Evolutionary conservation across 208 protist species (phyloP), one percentile per base, ranked within the genome.

Genomic region (Jaenimonas drosophilae): DNA sequence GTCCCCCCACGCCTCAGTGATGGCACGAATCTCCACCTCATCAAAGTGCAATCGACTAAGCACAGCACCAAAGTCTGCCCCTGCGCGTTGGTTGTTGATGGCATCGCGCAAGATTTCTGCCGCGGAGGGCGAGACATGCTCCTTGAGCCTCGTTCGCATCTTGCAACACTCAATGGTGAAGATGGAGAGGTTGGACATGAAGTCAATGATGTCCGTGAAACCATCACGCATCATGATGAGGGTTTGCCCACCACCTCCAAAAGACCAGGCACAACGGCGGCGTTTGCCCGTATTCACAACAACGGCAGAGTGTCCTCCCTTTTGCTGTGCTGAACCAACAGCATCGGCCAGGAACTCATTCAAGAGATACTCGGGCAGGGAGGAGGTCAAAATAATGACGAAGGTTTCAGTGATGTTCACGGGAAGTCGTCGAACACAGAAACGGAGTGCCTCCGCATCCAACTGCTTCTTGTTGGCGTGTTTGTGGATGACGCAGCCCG

Each of bases 141-240:
- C 66, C 49, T 71, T 62, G 36, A 91, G 58, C 9, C 75, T 71
- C 16, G 55, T 47, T 21, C 77, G 61, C 16, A 91, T 60, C 56
- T 91, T 91, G 32, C 62, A 51, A 0, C 70, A 57, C 52, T 93
- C 84, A 17, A 93, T 59, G 43, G 64, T 71, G 46, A 85, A 73
- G 33, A 93, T 82, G 48, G 76, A 88, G 20, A 93, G 45, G 49
- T 72, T 84, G 14, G 76, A 82, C 37, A 90, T 64, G 52, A 93
- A 88, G 48, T 93, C 84, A 20, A 93, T 67, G 16, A 83, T 67
- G 56, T 93, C 84, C 0, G 84, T 88, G 69, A 78, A 85, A 27
- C 70, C 69, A 59, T 93, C 84, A 6, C 84, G 73, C 59, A 87
- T 84, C 31, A 93, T 61, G 21, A 93, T 56, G 19, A 90, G 23